Percentiles rank a stretch among this genome's conserved stretches.
phyloP scores from a whole-genome alignment of 306 rosid genomes.

The Cucumis cinereus region DNA sequence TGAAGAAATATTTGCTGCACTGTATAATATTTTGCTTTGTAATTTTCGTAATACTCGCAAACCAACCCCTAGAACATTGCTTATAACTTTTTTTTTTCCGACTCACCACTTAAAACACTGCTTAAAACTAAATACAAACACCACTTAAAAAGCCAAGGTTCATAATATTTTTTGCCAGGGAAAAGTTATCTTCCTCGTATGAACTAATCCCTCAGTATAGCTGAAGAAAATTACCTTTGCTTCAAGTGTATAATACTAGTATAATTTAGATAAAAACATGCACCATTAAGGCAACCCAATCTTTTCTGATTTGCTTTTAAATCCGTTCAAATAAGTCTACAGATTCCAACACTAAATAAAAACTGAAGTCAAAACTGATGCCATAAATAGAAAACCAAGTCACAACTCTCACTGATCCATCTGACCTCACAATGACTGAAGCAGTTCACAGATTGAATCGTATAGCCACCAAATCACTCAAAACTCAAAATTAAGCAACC shows the following conservation, averaged over 20 bases:
- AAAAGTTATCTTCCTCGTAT: no score
- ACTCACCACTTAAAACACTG: no score
- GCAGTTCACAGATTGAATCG: neutral
- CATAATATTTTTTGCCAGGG: no score
- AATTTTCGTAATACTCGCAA: no score
- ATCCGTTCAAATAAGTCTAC: neutral
- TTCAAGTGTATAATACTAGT: neutral
- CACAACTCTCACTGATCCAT: neutral
- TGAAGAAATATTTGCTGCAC: no score
- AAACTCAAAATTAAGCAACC: neutral
- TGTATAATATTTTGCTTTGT: no score
- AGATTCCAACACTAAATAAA: neutral
- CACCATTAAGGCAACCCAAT: neutral
- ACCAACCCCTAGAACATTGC: no score
- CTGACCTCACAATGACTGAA: neutral
- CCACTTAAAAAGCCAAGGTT: no score
- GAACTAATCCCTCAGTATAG: no score
- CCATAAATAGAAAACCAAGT: neutral
- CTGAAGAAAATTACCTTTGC: neutral
- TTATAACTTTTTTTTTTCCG: no score
- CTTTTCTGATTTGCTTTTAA: neutral
- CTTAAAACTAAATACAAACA: no score
- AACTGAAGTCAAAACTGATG: neutral
- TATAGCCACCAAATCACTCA: neutral
- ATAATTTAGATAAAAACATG: neutral